Evolutionary conservation across 2,329 filamentous ascomycete species (phyloP), one percentile per base, ranked within the genome.

Genomic region (Akanthomyces uredinophilus): DNA sequence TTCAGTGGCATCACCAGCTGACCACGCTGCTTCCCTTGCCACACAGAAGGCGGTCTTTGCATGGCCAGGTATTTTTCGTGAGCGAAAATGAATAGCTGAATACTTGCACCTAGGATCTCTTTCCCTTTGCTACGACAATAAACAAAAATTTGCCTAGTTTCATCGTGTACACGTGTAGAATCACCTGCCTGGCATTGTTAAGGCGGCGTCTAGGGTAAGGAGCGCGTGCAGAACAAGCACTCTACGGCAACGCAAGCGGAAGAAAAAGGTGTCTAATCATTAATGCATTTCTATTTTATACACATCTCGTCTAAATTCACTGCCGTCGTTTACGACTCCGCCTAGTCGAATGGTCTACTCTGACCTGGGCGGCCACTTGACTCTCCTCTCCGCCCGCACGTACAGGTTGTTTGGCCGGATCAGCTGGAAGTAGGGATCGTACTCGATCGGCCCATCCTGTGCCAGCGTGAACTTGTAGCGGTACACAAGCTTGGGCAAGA

Each of bases 391-490:
- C 0, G 82, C 81, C 75, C 57, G 70, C 2, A 83, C 80, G 64
- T 82, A 85, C 52, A 85, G 60, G 67, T 85, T 85, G 39, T 77
- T 77, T 1, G 83, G 83, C 22, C 83, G 69, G 63, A 86, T 84
- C 1, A 86, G 70, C 73, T 84, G 81, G 69, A 86, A 86, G 74
- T 80, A 78, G 1, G 83, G 83, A 64, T 86, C 83, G 52, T 86
- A 86, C 60, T 85, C 82, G 6, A 86, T 73, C 0, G 79, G 73
- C 1, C 75, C 80, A 5, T 82, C 75, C 4, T 77, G 76, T n/a
- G 79, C 83, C n/a, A 77, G 70, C 11, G 64, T 71, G 63, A 85
- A 87, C 60, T 81, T 74, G 68, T 88, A 87, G 8, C 85, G 76
- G 62, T 80, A 87, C 2, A 87, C 71, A 43, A 88, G 72, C 73